Conservation (phyloP, 371 early-diverging fungal genomes). For the Mortierella sp. region DNA sequence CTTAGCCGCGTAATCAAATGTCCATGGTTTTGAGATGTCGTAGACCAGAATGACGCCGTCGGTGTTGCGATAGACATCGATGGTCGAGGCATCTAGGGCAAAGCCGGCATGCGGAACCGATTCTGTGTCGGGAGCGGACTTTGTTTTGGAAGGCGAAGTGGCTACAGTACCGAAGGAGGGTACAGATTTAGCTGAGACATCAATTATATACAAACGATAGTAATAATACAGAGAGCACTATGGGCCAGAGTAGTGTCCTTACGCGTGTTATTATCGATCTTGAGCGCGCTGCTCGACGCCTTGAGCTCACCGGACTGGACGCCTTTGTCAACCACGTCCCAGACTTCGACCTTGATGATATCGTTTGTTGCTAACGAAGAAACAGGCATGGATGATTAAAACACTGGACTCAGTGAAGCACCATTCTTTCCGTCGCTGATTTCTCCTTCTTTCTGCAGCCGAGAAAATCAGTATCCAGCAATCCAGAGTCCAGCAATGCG, state of each 20-base stretch:
- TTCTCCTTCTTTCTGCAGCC: too few relatives aligned
- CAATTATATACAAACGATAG: background rate
- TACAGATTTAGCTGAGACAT: too few relatives aligned
- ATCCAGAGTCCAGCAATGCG: too few relatives aligned
- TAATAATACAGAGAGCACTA: slow-evolving; percentile 6
- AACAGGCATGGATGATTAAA: too few relatives aligned
- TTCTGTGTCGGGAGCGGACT: slow-evolving; percentile 15
- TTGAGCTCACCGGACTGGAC: slow-evolving; percentile 32
- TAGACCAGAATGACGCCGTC: slow-evolving; percentile 70
- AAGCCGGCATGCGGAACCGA: slow-evolving; percentile 41
- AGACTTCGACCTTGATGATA: slow-evolving; percentile 76
- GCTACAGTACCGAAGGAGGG: slow-evolving; percentile 6
- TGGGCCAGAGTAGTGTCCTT: slow-evolving; percentile 2
- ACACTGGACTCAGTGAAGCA: too few relatives aligned
- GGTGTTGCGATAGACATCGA: slow-evolving; percentile 73
- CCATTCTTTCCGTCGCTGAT: too few relatives aligned
- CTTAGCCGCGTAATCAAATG: slow-evolving; percentile 68
- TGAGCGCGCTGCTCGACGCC: slow-evolving; percentile 19
- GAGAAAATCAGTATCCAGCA: too few relatives aligned
- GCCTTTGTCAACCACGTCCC: slow-evolving; percentile 78
- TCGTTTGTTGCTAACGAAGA: slow-evolving; percentile 60
- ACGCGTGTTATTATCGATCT: slow-evolving; percentile 50
- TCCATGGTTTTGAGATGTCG: slow-evolving; percentile 74
- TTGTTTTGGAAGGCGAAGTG: slow-evolving; percentile 26
- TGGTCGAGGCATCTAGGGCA: slow-evolving; percentile 71